Percentiles rank a stretch among this genome's conserved stretches.
Conservation (phyloP, 2,329 filamentous ascomycete genomes). For the Helotiales sp. region DNA sequence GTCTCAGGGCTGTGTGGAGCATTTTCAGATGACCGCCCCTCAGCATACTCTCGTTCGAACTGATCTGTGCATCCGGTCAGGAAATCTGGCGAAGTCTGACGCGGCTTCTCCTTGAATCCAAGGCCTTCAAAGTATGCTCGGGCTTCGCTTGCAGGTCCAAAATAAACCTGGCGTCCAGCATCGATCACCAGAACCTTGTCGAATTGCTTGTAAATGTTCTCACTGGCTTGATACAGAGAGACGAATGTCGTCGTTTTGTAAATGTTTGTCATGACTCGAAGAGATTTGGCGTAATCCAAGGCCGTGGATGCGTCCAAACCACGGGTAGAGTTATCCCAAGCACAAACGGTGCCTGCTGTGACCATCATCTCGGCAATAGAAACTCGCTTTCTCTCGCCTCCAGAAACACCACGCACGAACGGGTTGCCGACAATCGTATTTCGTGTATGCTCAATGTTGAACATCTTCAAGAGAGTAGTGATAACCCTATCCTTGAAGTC, state of each 20-base stretch:
- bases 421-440: slow-evolving; percentile 85
- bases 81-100: slow-evolving; percentile 77
- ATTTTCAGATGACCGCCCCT: slow-evolving; percentile 67
- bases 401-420: slow-evolving; percentile 80
- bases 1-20: slow-evolving; percentile 71
- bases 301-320: slow-evolving; percentile 82
- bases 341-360: slow-evolving; percentile 73
- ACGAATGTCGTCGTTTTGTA: slow-evolving; percentile 72
- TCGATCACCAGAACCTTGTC: slow-evolving; percentile 84
- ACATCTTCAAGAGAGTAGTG: slow-evolving; percentile 81
- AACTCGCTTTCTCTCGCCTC: slow-evolving; percentile 81
- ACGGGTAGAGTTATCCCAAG: slow-evolving; percentile 81
- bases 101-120: slow-evolving; percentile 60
- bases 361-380: slow-evolving; percentile 79
- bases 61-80: slow-evolving; percentile 78
- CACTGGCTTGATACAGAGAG: slow-evolving; percentile 71
- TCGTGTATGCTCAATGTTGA: slow-evolving; percentile 88
- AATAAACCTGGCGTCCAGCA: slow-evolving; percentile 69
- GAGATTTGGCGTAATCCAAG: slow-evolving; percentile 74
- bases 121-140: slow-evolving; percentile 69
- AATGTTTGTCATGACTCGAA: slow-evolving; percentile 77
- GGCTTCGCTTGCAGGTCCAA: slow-evolving; percentile 65
- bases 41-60: slow-evolving; percentile 79
- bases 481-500: slow-evolving; percentile 81
- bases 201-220: slow-evolving; percentile 74